A percentile compares a stretch with the other conserved stretches of the same genome.
Evolutionary conservation across 345 rosid genomes (phyloP).

Genomic region (Lumnitzera racemosa): DNA sequence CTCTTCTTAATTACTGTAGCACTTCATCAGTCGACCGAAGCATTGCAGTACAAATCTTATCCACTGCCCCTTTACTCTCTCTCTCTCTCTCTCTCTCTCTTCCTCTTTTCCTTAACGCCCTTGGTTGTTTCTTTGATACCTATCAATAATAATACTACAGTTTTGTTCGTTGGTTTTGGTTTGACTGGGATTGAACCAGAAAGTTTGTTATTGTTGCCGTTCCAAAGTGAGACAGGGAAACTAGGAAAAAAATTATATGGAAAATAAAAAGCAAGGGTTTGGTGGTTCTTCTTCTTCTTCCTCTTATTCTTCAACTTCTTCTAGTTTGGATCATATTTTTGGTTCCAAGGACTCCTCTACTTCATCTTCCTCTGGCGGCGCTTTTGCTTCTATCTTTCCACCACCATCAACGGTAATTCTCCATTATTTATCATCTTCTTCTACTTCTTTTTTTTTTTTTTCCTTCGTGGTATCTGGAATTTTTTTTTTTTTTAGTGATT

Average conservation of each 20-base stretch:
- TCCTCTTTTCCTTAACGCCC: conserved; percentile 14
- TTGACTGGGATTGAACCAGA: no score
- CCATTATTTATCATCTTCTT: not conserved
- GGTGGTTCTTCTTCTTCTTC: not conserved
- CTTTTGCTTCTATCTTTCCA: conserved; percentile 46
- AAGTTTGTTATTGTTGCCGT: no score
- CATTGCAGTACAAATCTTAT: conserved; percentile 26
- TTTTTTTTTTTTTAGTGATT: no score
- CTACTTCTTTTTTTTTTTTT: not conserved
- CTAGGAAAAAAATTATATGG: conserved; percentile 20
- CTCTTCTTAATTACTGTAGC: conserved; percentile 5
- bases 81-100: conserved; percentile 3
- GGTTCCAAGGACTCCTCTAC: conserved; percentile 44
- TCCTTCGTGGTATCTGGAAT: no score
- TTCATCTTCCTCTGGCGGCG: conserved; percentile 22
- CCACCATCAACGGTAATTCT: conserved; percentile 37
- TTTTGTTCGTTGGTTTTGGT: conserved; percentile 33
- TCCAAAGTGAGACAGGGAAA: conserved; percentile 3
- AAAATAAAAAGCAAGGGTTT: conserved; percentile 18
- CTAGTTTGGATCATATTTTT: conserved; percentile 44
- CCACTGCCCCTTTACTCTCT: conserved; percentile 10
- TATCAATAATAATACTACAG: conserved; percentile 10
- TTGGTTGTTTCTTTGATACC: conserved; percentile 17
- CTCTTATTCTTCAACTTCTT: conserved; percentile 19
- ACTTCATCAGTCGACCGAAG: not conserved